A percentile compares a stretch with the other conserved stretches of the same genome.
Conservation (phyloP, 208 protist genomes). For the Angomonas ambiguus region DNA sequence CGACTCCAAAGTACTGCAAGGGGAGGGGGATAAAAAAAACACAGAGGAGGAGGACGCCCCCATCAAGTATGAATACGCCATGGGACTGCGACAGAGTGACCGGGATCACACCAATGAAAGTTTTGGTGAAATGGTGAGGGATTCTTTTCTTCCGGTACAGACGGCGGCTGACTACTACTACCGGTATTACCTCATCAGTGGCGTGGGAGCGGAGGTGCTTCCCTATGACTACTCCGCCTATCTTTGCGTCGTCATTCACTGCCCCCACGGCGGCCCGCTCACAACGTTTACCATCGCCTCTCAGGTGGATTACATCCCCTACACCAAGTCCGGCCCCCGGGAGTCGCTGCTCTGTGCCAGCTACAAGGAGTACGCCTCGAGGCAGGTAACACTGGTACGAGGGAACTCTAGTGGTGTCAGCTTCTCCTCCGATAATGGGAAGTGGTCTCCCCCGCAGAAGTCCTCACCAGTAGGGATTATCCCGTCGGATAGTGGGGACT, state of each 20-base stretch:
- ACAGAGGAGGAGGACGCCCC: not conserved
- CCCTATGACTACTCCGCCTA: conserved; percentile 70
- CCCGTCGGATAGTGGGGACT: conserved; percentile 30
- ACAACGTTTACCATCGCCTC: conserved; percentile 36
- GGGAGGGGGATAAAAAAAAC: not conserved
- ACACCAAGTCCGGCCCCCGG: conserved; percentile 25
- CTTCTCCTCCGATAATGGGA: conserved; percentile 30
- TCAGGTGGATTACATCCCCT: conserved; percentile 60
- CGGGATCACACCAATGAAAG: too few species aligned
- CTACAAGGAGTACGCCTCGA: conserved; percentile 6
- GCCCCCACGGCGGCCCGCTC: not conserved
- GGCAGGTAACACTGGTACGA: conserved; percentile 21
- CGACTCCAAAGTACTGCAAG: not conserved
- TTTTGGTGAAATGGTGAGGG: too few species aligned
- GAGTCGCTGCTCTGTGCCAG: conserved; percentile 36
- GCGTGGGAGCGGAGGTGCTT: conserved; percentile 56
- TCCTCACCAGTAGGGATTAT: conserved; percentile 30
- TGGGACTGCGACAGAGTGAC: not conserved
- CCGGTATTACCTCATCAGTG: conserved; percentile 41
- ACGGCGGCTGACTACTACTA: conserved; percentile 10
- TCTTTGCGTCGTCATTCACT: conserved; percentile 44
- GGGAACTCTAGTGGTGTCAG: conserved; percentile 55
- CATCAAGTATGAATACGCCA: conserved; percentile 23
- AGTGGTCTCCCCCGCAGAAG: conserved; percentile 33
- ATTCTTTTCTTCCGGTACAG: not conserved